A percentile compares a stretch with the other conserved stretches of the same genome.
phyloP scores from a whole-genome alignment of 371 early-diverging fungal genomes.

The Caulochytrium protostelioides region DNA sequence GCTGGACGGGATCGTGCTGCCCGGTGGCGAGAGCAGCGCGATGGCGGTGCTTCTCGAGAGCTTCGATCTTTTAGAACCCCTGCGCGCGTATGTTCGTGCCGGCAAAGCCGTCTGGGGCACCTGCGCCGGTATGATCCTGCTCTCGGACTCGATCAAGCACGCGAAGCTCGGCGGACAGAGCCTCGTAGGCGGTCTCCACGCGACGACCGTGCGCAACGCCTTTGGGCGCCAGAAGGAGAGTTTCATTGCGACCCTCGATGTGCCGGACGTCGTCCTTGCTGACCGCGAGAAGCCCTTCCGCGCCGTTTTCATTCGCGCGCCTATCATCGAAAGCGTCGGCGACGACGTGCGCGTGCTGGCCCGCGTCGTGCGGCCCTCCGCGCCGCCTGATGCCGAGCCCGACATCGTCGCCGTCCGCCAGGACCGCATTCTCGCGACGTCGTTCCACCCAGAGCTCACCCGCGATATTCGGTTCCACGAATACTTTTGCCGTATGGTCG shows the following conservation, averaged over 20 bases:
- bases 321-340: conserved; percentile 52
- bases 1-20: too few relatives aligned
- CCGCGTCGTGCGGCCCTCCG: too few relatives aligned
- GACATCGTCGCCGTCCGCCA: conserved; percentile 72
- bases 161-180: conserved; percentile 67
- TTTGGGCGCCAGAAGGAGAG: conserved; percentile 82
- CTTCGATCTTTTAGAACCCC: conserved; percentile 43
- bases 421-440: conserved; percentile 62
- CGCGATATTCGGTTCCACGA: conserved; percentile 59
- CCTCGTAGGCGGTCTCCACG: conserved; percentile 56
- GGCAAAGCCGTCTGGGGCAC: conserved; percentile 74
- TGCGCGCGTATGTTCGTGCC: conserved; percentile 43
- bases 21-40: conserved; percentile 85
- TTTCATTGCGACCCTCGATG: conserved; percentile 43
- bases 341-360: conserved; percentile 47
- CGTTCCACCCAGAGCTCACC: conserved; percentile 89
- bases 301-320: conserved; percentile 87
- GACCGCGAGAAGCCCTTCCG: conserved; percentile 25
- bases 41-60: conserved; percentile 78
- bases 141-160: conserved; percentile 47
- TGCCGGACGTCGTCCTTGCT: conserved; percentile 37
- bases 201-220: conserved; percentile 71
- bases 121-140: conserved; percentile 87
- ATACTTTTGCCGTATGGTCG: conserved; percentile 49
- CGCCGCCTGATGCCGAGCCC: conserved; percentile 17